Base-by-base conservation (phyloP, 352 stramenopile species). In the Globisporangium irregulare region DNA sequence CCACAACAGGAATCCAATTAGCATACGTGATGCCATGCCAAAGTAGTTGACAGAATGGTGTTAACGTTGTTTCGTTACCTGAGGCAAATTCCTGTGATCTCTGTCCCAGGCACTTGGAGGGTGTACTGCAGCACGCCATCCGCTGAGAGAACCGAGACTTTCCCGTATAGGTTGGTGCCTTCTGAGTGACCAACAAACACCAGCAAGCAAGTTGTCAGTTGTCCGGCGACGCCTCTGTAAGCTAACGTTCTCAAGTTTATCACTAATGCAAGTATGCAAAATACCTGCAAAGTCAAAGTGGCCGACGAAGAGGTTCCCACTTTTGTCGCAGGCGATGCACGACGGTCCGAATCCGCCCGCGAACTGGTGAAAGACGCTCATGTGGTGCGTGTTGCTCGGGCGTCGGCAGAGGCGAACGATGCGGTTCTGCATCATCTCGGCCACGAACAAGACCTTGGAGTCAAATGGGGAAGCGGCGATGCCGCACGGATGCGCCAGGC, bases 311-410 rank as follows among this genome's bases (percentile, higher is more conserved):
- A 97, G 62, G 3, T 66, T 70, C 3, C 84, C 86, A 27, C 76
- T 75, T 7, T 66, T 68, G n/a, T 90, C 86, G 55, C 80, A 92
- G 15, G 74, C 84, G 36, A 95, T 60, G 34, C 87, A 87, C 2
- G 87, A 95, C 9, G 89, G 90, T 0, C 90, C 89, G 66, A 97
- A 74, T 14, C 85, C 83, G 3, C 90, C 90, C 14, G 77, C 72
- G 64, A 96, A 96, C 70, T 95, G 86, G 64, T 94, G 74, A 38
- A 96, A 94, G 15, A 97, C 89, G 27, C 80, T 94, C 32, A 78
- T 54, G 61, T 94, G 87, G 65, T 93, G 89, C 24, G 79, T 85
- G 53, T 86, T 89, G 7, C 62, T 69, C 5, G 90, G 90, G 8
- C 83, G 75, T 63, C 90, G 79, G 1, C 81, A 72, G 1, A 96